Conservation (phyloP, 73 alveolate species). For the Paraurostyla sp. region DNA sequence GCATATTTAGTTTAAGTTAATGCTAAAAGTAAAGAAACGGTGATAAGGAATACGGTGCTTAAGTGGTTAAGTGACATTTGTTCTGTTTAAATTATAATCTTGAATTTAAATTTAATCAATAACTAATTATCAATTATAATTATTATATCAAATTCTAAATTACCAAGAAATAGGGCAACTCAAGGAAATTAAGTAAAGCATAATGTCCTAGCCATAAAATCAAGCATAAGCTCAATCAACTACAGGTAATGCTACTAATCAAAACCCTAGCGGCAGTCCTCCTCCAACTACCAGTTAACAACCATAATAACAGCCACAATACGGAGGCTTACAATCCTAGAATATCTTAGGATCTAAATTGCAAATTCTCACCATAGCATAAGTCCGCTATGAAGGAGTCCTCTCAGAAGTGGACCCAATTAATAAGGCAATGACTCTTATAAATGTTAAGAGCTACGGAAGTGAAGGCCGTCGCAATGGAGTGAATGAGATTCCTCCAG, state of each 20-base stretch:
- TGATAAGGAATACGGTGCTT: too few species aligned
- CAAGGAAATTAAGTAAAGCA: too few species aligned
- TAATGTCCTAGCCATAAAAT: too few species aligned
- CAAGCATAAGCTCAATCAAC: conserved; percentile 1
- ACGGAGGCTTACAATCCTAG: not conserved
- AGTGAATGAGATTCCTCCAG: conserved; percentile 64
- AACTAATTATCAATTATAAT: too few species aligned
- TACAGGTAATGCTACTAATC: not conserved
- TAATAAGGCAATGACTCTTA: conserved; percentile 62
- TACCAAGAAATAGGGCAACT: too few species aligned
- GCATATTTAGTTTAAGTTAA: too few species aligned
- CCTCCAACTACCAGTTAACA: not conserved
- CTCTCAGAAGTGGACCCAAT: conserved; percentile 61
- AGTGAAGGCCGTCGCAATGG: conserved; percentile 69
- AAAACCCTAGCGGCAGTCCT: too few species aligned
- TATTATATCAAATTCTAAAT: too few species aligned
- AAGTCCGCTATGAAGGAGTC: conserved; percentile 73
- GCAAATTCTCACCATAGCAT: conserved; percentile 49
- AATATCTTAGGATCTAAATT: conserved; percentile 65
- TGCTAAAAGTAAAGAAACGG: too few species aligned
- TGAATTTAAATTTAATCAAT: too few species aligned
- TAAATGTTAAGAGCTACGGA: conserved; percentile 66
- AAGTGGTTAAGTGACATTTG: too few species aligned
- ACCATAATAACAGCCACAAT: not conserved
- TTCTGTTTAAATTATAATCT: too few species aligned